Evolutionary conservation across 345 rosid species (phyloP), one percentile per base, ranked within the genome.

Genomic region (Hypericum perforatum): DNA sequence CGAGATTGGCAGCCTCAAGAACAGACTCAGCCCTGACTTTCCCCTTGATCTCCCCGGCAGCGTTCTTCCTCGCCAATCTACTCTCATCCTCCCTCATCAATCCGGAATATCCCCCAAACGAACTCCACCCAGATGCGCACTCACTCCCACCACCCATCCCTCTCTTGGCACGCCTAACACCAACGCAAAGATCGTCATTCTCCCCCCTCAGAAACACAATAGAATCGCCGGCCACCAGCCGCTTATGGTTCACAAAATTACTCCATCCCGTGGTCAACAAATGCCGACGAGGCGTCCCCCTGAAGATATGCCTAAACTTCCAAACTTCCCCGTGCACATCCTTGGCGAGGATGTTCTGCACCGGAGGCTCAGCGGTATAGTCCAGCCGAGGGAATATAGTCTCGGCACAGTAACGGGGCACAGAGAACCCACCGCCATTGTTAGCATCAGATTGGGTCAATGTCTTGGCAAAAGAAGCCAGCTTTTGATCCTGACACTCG

Each of bases 221-320:
- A 6, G 70, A 60, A 60, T 66, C 65, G 7, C 71, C 62, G 4
- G 71, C 65, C 13, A 66, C 65, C 16, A 66, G 49, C 46, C 61
- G 60, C 53, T 66, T 66, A 54, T 56, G 53, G 54, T 61, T 66
- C 16, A 66, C 71, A 51, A 66, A 66, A 11, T 43, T 55, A 11
- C 70, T 65, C 70, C 70, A 65, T 11, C 70, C 64, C 7, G 70
- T 65, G 9, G 70, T 65, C 57, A 66, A 45, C 49, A 66, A 51
- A 61, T 66, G 71, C 58, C 71, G 60, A 16, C 65, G 55, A 32
- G 71, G 71, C 0, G 71, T 66, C 14, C 71, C 71, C 36, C 61
- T 60, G 39, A 55, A 66, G 32, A 66, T 66, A 44, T 66, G 71
- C 71, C 71, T 55, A 11, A 60, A 66, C 49, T 66, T 66, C 71